Conservation (phyloP, 1,284 basidiomycete species). For the Stygiomarasmius scandens region DNA sequence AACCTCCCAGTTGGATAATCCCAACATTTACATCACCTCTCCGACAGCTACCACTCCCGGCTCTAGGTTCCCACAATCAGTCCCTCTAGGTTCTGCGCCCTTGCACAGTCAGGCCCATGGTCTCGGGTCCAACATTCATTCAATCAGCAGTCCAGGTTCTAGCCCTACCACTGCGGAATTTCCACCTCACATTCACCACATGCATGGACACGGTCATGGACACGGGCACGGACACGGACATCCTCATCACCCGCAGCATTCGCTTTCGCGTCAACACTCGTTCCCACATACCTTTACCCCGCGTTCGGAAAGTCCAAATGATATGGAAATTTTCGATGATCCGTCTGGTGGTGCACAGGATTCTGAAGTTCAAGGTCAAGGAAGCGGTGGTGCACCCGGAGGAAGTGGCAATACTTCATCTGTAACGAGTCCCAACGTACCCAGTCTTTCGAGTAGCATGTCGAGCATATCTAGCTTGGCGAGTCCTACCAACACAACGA, state of each 20-base stretch:
- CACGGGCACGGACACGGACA: neutral
- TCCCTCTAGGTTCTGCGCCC: constrained; percentile 35
- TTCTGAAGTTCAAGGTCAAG: neutral
- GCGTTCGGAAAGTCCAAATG: constrained; percentile 14
- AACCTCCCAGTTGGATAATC: constrained; percentile 41
- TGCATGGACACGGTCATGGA: constrained; percentile 7
- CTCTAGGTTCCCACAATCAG: constrained; percentile 34
- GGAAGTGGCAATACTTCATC: neutral
- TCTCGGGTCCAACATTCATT: constrained; percentile 26
- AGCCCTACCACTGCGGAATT: constrained; percentile 70
- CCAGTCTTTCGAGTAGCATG: neutral
- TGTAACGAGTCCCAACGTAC: neutral
- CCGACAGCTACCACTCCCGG: constrained; percentile 48
- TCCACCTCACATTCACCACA: constrained; percentile 32
- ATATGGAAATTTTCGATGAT: constrained; percentile 15
- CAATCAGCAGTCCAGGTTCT: constrained; percentile 50
- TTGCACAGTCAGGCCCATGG: constrained; percentile 2
- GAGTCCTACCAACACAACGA: neutral
- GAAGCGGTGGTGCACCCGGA: neutral
- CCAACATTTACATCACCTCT: constrained; percentile 74
- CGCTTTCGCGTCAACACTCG: constrained; percentile 51
- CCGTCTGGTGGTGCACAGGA: neutral
- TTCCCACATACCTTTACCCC: constrained; percentile 53
- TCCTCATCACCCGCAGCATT: constrained; percentile 38
- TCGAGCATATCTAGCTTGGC: neutral